A percentile compares a stretch with the other conserved stretches of the same genome.
phyloP scores from a whole-genome alignment of 2,329 filamentous ascomycete species.

The Dryadomyces quercus-mongolicae region DNA sequence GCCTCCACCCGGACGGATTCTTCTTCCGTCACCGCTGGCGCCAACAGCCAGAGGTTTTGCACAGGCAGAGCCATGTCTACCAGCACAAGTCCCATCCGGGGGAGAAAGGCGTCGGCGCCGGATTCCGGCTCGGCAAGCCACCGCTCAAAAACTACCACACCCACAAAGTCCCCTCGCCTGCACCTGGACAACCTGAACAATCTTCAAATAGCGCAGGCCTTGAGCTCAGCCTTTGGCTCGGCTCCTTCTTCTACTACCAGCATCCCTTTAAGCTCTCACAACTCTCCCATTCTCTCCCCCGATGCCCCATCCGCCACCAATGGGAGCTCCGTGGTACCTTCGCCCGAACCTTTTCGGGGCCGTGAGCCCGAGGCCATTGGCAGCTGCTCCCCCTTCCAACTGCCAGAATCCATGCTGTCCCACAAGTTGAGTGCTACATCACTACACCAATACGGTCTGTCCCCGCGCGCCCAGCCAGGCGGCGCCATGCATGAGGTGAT shows the following conservation, averaged over 20 bases:
- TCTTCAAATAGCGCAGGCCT: conserved; percentile 33
- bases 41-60: neutral
- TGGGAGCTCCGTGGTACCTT: conserved; percentile 53
- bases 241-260: conserved; percentile 36
- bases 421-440: conserved; percentile 49
- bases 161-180: neutral
- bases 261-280: conserved; percentile 42
- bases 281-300: conserved; percentile 46
- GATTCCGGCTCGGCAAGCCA: neutral
- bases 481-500: conserved; percentile 36
- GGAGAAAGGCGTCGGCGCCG: neutral
- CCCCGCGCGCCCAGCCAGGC: conserved; percentile 19
- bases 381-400: conserved; percentile 46
- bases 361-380: conserved; percentile 36
- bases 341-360: conserved; percentile 50
- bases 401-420: conserved; percentile 60
- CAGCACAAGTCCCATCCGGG: conserved; percentile 1
- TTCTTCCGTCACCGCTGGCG: neutral
- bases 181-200: neutral
- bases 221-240: conserved; percentile 24
- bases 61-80: neutral
- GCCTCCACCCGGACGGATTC: neutral
- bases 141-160: neutral
- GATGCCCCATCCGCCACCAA: conserved; percentile 36
- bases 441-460: conserved; percentile 37